Percentiles rank a stretch among this genome's conserved stretches.
phyloP scores from a whole-genome alignment of 768 basidiomycete species.

The Macrolepiota dolichaula region DNA sequence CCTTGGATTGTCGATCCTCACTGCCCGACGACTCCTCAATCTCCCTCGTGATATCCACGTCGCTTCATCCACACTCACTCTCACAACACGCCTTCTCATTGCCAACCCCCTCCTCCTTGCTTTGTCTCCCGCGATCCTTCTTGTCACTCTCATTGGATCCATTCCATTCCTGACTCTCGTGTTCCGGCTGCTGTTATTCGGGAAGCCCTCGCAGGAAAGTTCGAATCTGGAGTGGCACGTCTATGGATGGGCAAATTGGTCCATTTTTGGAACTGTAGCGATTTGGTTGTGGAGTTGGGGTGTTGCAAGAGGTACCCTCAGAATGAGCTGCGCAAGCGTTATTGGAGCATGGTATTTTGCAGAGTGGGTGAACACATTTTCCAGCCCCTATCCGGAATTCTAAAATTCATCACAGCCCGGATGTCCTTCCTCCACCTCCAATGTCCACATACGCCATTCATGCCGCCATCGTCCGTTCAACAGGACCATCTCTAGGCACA shows the following conservation, averaged over 20 bases:
- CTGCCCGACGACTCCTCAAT: conserved; percentile 67
- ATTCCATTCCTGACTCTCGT: conserved; percentile 79
- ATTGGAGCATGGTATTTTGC: conserved; percentile 92
- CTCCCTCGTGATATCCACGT: conserved; percentile 71
- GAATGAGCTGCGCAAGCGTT: conserved; percentile 76
- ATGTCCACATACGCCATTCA: conserved; percentile 72
- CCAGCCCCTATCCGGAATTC: neutral
- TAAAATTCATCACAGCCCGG: conserved; percentile 23
- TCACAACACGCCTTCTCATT: conserved; percentile 69
- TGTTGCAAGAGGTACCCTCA: conserved; percentile 74
- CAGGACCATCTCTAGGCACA: conserved; percentile 78
- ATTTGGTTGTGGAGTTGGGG: conserved; percentile 78
- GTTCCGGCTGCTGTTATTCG: conserved; percentile 74
- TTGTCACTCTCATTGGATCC: conserved; percentile 61
- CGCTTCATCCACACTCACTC: conserved; percentile 52
- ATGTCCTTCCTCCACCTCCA: conserved; percentile 40
- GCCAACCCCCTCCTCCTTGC: conserved; percentile 72
- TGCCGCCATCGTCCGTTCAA: conserved; percentile 73
- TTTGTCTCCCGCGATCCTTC: conserved; percentile 70
- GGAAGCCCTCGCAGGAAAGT: conserved; percentile 26
- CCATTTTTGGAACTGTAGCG: conserved; percentile 48
- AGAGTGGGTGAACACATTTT: conserved; percentile 32
- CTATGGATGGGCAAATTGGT: conserved; percentile 37
- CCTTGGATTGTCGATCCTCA: conserved; percentile 62
- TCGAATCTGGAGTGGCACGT: conserved; percentile 37